Evolutionary conservation across 2,329 filamentous ascomycete genomes (phyloP).

Genomic region (Thielaviopsis ethacetica): DNA sequence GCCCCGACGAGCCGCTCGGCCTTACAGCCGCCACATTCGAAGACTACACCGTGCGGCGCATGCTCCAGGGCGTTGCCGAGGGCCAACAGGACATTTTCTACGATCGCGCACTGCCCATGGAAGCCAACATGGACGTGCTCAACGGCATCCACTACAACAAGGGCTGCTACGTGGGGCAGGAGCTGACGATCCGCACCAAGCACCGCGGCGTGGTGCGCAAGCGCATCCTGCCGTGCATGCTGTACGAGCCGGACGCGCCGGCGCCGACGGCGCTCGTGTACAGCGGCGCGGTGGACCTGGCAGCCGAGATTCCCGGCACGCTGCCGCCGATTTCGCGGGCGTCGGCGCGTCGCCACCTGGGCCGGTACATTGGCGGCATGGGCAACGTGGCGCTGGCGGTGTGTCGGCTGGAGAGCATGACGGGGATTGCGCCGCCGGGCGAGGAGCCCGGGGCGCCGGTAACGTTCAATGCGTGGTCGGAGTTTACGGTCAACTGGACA

Average conservation of each 20-base stretch:
- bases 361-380: constrained; percentile 63
- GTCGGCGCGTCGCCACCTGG: constrained; percentile 49
- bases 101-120: constrained; percentile 63
- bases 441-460: constrained; percentile 40
- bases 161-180: constrained; percentile 93
- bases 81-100: constrained; percentile 62
- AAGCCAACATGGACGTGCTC: constrained; percentile 78
- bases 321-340: constrained; percentile 31
- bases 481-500: constrained; percentile 42
- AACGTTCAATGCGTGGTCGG: constrained; percentile 41
- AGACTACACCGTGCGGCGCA: constrained; percentile 60
- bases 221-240: constrained; percentile 62
- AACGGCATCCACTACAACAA: constrained; percentile 82
- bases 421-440: constrained; percentile 55
- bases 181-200: constrained; percentile 87
- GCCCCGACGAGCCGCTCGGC: constrained; percentile 22
- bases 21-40: constrained; percentile 32
- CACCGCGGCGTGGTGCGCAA: constrained; percentile 90
- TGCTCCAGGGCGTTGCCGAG: constrained; percentile 68
- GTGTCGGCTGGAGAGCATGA: constrained; percentile 84
- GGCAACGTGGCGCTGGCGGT: constrained; percentile 79
- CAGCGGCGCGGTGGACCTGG: constrained; percentile 18
- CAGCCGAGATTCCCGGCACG: constrained; percentile 26
- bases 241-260: constrained; percentile 39
- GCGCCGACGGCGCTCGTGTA: constrained; percentile 30